Percentiles rank a stretch among this genome's conserved stretches.
Evolutionary conservation across 805 yeast genomes (phyloP).

Genomic region (Hanseniaspora taiwanica): DNA sequence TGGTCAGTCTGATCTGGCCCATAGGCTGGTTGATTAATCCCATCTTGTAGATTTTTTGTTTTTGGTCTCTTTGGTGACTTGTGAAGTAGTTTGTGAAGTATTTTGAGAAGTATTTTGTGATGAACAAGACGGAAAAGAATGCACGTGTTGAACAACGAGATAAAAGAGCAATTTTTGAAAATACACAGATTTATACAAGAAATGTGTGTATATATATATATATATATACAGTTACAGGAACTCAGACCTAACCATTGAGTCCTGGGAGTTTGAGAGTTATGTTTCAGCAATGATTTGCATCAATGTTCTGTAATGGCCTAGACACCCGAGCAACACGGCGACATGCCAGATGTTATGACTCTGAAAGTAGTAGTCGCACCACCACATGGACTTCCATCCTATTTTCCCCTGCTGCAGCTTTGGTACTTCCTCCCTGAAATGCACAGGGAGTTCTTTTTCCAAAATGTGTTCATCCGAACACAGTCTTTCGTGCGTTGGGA

Average conservation of each 20-base stretch:
- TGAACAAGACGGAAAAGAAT: too few species aligned
- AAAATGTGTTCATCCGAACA: conserved; percentile 20
- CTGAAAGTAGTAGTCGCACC: conserved; percentile 63
- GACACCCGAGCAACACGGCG: conserved; percentile 77
- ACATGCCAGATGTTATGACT: conserved; percentile 94
- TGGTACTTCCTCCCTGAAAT: neutral
- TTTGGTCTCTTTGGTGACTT: neutral
- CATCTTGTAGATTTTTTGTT: neutral
- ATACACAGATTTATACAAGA: too few species aligned
- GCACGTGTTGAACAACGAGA: too few species aligned
- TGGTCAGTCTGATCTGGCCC: conserved; percentile 79
- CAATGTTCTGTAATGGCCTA: conserved; percentile 76
- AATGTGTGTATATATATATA: too few species aligned
- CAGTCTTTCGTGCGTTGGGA: conserved; percentile 25
- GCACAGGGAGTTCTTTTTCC: conserved; percentile 25
- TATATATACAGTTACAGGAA: too few species aligned
- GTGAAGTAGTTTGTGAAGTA: neutral
- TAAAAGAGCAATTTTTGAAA: too few species aligned
- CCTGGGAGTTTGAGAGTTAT: neutral
- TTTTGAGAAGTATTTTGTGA: too few species aligned
- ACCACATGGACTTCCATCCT: conserved; percentile 50
- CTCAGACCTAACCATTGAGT: too few species aligned
- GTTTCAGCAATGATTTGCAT: conserved; percentile 17
- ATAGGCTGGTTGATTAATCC: conserved; percentile 66
- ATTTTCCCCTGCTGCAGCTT: neutral